Conservation (phyloP, 129 eudicot species). For the Flaveria ramosissima region DNA sequence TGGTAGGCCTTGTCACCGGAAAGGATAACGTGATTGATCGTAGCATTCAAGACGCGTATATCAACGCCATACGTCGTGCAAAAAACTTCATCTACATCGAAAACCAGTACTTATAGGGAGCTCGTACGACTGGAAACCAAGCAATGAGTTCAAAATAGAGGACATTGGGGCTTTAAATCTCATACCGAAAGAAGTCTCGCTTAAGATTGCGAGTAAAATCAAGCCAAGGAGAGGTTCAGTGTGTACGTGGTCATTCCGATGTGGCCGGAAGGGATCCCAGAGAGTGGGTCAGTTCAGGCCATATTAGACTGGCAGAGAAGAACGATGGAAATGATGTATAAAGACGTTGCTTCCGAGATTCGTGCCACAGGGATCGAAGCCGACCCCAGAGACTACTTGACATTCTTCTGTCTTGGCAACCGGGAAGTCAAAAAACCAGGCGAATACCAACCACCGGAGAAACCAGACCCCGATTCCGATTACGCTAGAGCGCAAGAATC, state of each 20-base stretch:
- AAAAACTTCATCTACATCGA: constrained; percentile 81
- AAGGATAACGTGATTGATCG: constrained; percentile 71
- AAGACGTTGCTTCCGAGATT: constrained; percentile 54
- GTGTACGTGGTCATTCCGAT: constrained; percentile 90
- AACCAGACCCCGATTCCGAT: constrained; percentile 66
- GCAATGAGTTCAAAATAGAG: constrained; percentile 42
- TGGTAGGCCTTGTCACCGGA: constrained; percentile 61
- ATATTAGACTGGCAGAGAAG: constrained; percentile 90
- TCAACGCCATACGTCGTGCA: constrained; percentile 81
- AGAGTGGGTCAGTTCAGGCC: constrained; percentile 84
- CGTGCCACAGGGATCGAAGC: constrained; percentile 38
- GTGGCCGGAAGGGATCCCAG: constrained; percentile 99
- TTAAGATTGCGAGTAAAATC: constrained; percentile 76
- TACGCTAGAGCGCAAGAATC: constrained; percentile 70
- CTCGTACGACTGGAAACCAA: constrained; percentile 66
- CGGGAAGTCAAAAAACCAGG: constrained; percentile 49
- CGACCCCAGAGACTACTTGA: constrained; percentile 65
- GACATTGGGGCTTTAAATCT: constrained; percentile 80
- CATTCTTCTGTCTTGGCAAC: constrained; percentile 90
- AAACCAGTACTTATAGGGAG: constrained; percentile 87
- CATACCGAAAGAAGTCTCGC: constrained; percentile 78
- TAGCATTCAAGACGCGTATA: constrained; percentile 89
- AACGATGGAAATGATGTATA: constrained; percentile 96
- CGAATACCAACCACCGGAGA: constrained; percentile 59
- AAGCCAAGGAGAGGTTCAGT: constrained; percentile 63